These are phyloP conservation scores for Aspergillus japonicus DNA, from an alignment of 2,329 filamentous ascomycete genomes.

Conservation along the genomic window DNA sequence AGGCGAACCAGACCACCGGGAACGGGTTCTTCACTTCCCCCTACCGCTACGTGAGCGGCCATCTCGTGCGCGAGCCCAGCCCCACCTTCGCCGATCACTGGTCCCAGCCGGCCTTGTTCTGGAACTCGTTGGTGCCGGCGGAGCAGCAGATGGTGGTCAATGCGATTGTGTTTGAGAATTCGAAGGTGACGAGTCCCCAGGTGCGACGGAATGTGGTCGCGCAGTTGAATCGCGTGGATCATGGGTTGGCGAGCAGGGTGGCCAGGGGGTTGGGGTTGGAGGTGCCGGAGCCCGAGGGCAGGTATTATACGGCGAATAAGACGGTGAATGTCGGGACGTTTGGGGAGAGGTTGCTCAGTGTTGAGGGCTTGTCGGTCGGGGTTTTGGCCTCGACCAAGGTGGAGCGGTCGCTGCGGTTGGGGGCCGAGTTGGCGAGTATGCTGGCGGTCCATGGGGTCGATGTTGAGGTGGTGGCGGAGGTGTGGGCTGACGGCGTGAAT, in stretches of 20 bases:
- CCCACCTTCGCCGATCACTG: slow-evolving; percentile 67
- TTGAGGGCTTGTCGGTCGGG: slow-evolving; percentile 64
- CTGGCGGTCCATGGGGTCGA: slow-evolving; percentile 49
- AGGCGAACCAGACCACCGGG: slow-evolving; percentile 63
- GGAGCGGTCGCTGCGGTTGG: slow-evolving; percentile 58
- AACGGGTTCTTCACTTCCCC: slow-evolving; percentile 71
- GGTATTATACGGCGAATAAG: slow-evolving; percentile 68
- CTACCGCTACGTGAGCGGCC: slow-evolving; percentile 52
- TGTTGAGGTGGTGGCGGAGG: slow-evolving; percentile 61
- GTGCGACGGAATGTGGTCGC: slow-evolving; percentile 66
- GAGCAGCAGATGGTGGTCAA: slow-evolving; percentile 73
- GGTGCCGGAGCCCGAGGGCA: slow-evolving; percentile 59
- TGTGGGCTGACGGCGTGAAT: slow-evolving; percentile 54
- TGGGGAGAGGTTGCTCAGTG: slow-evolving; percentile 56
- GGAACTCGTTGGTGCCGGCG: slow-evolving; percentile 64
- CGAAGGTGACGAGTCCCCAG: slow-evolving; percentile 55
- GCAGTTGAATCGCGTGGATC: slow-evolving; percentile 67
- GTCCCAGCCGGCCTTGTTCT: slow-evolving; percentile 71
- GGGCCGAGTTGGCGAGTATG: slow-evolving; percentile 53
- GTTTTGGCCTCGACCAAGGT: slow-evolving; percentile 55
- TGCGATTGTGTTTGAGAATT: slow-evolving; percentile 69
- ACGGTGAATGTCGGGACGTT: slow-evolving; percentile 63
- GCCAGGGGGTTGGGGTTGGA: slow-evolving; percentile 60
- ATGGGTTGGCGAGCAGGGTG: slow-evolving; percentile 66
- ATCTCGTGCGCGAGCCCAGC: slow-evolving; percentile 57